A percentile compares a stretch with the other conserved stretches of the same genome.
phyloP scores from a whole-genome alignment of 805 yeast genomes.

The Hemisphaericaspora nanyangensis region DNA sequence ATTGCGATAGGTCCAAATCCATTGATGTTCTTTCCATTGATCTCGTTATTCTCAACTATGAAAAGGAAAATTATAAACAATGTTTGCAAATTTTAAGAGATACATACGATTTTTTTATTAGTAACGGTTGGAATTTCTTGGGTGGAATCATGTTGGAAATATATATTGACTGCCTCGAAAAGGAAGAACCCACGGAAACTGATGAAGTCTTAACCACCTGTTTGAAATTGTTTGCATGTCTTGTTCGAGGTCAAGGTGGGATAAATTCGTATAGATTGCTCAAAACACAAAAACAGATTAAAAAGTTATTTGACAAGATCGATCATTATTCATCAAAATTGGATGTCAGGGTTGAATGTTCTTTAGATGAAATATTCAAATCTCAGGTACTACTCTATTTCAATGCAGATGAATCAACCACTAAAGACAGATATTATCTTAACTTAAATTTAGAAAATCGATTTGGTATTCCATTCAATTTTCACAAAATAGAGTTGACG shows the following conservation, averaged over 20 bases:
- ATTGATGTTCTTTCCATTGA: constrained; percentile 76
- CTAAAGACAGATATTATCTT: constrained; percentile 34
- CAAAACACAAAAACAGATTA: constrained; percentile 14
- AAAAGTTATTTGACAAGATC: constrained; percentile 5
- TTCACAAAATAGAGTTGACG: constrained; percentile 18
- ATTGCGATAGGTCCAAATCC: constrained; percentile 54
- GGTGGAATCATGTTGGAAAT: constrained; percentile 63
- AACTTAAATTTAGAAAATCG: constrained; percentile 29
- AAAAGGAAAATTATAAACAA: constrained; percentile 49
- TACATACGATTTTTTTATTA: constrained; percentile 63
- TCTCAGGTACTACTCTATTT: constrained; percentile 35
- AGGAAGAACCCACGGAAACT: constrained; percentile 20
- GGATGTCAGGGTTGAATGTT: constrained; percentile 11
- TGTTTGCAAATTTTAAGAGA: constrained; percentile 63
- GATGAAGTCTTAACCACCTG: constrained; percentile 37
- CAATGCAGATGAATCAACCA: constrained; percentile 18
- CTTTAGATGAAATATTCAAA: constrained; percentile 34
- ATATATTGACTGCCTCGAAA: constrained; percentile 65
- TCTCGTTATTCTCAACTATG: constrained; percentile 66
- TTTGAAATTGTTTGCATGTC: constrained; percentile 35
- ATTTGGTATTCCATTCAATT: constrained; percentile 19
- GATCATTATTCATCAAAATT: constrained; percentile 19
- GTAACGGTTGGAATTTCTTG: constrained; percentile 71
- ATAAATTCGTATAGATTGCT: constrained; percentile 10
- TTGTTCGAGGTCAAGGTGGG: constrained; percentile 12